These are phyloP conservation scores for Pyrrhoderma noxium DNA, from an alignment of 1,284 basidiomycete species.

Conservation along the genomic window DNA sequence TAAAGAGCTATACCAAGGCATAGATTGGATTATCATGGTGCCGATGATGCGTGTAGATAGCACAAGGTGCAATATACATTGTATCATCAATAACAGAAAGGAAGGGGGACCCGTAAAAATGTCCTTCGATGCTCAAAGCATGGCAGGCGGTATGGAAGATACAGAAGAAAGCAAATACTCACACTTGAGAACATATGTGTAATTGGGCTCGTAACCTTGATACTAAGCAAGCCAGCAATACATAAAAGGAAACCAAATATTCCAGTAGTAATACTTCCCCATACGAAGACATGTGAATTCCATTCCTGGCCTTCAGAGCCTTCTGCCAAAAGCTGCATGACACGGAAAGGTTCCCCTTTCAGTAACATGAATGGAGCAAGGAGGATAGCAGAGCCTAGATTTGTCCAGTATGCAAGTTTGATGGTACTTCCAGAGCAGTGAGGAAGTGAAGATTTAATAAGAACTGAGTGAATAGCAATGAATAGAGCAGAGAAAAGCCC, in stretches of 20 bases:
- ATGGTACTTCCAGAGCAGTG: slow-evolving; percentile 63
- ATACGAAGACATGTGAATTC: slow-evolving; percentile 49
- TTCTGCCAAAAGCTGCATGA: slow-evolving; percentile 31
- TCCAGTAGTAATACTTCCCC: slow-evolving; percentile 59
- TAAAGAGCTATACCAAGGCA: no score
- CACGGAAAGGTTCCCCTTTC: slow-evolving; percentile 40
- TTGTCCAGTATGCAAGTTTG: slow-evolving; percentile 70
- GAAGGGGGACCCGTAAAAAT: no score
- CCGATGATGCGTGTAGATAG: no score
- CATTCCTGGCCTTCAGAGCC: slow-evolving; percentile 30
- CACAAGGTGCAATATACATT: no score
- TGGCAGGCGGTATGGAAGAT: no score
- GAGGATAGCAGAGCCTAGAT: slow-evolving; percentile 57
- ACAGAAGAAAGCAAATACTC: slow-evolving; percentile 25
- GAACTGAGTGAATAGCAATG: slow-evolving; percentile 66
- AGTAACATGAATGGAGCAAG: slow-evolving; percentile 55
- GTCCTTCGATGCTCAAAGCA: no score
- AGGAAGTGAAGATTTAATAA: slow-evolving; percentile 63
- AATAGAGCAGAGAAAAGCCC: slow-evolving; percentile 64
- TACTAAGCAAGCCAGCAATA: slow-evolving; percentile 60
- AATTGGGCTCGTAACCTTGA: slow-evolving; percentile 66
- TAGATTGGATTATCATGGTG: no score
- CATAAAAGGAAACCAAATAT: slow-evolving; percentile 69
- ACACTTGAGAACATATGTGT: slow-evolving; percentile 75
- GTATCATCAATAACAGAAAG: no score